Evolutionary conservation across 2,329 filamentous ascomycete species (phyloP).

Genomic region (Ophiostoma australiae): DNA sequence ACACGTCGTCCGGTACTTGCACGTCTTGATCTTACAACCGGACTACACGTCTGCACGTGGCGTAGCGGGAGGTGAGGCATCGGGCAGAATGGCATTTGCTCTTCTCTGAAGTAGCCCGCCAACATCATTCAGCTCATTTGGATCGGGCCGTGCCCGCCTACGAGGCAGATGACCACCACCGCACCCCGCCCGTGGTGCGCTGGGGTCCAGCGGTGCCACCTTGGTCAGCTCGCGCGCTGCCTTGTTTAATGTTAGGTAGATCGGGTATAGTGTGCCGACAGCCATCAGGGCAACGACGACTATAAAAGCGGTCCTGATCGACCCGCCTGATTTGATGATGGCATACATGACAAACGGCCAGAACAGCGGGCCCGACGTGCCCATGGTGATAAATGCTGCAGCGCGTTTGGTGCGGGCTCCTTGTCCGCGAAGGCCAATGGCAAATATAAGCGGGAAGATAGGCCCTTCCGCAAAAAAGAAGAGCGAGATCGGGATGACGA

Average conservation of each 20-base stretch:
- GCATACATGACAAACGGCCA: constrained; percentile 71
- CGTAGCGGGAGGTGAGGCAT: neutral
- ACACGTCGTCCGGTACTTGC: neutral
- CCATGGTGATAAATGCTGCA: constrained; percentile 71
- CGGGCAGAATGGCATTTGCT: neutral
- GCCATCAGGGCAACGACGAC: constrained; percentile 54
- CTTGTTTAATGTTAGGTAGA: constrained; percentile 44
- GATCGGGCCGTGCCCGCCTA: neutral
- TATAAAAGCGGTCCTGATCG: constrained; percentile 59
- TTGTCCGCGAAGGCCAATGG: constrained; percentile 72
- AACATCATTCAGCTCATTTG: constrained; percentile 2
- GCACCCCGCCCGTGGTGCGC: neutral
- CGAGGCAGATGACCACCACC: neutral
- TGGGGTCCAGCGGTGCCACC: constrained; percentile 17
- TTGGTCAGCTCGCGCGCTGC: constrained; percentile 41
- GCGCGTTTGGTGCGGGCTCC: constrained; percentile 76
- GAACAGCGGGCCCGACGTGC: constrained; percentile 65
- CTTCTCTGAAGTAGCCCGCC: constrained; percentile 2
- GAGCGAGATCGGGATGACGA: constrained; percentile 59
- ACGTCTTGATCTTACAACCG: neutral
- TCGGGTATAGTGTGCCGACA: constrained; percentile 44
- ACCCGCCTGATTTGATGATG: constrained; percentile 55
- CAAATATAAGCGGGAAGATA: constrained; percentile 76
- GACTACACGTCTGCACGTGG: neutral
- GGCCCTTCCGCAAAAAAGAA: constrained; percentile 79